Percentiles rank a stretch among this genome's conserved stretches.
Conservation (phyloP, 2,329 filamentous ascomycete genomes). For the Sordariomycetes sp. region DNA sequence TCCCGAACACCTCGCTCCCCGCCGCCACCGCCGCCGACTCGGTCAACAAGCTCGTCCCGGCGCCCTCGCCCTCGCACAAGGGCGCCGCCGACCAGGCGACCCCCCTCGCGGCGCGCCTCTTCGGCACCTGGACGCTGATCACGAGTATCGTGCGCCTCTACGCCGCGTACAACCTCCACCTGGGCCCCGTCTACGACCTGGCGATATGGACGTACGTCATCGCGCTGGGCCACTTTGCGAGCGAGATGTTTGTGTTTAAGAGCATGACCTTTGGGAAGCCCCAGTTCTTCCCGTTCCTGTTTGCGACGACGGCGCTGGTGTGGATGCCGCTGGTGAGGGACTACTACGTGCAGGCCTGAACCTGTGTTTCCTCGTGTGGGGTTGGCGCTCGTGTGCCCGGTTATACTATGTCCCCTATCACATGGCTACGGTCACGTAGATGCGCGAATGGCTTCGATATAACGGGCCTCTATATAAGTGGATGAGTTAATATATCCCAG, state of each 20-base stretch:
- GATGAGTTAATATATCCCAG: not conserved
- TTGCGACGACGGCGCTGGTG: slow-evolving; percentile 37
- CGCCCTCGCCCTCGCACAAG: slow-evolving; percentile 31
- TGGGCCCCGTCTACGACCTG: slow-evolving; percentile 66
- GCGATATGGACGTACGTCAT: slow-evolving; percentile 73
- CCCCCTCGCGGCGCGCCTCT: slow-evolving; percentile 65
- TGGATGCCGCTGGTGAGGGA: slow-evolving; percentile 60
- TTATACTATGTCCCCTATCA: not conserved
- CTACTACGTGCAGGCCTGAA: slow-evolving; percentile 49
- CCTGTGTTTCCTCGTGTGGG: not conserved
- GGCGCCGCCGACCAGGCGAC: slow-evolving; percentile 51
- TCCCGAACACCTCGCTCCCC: slow-evolving; percentile 35
- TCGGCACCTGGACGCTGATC: slow-evolving; percentile 81
- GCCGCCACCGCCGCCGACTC: slow-evolving; percentile 40
- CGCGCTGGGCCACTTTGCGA: slow-evolving; percentile 67
- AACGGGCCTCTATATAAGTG: too few species aligned
- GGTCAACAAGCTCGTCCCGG: slow-evolving; percentile 37
- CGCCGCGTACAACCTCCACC: slow-evolving; percentile 70
- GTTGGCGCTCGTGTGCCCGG: not conserved
- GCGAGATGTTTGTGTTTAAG: slow-evolving; percentile 71
- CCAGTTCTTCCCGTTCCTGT: slow-evolving; percentile 42
- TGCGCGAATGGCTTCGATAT: not conserved
- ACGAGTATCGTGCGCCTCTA: slow-evolving; percentile 69
- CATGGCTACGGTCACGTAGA: not conserved
- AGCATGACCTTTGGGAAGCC: slow-evolving; percentile 55